Evolutionary conservation across 306 rosid species (phyloP), one percentile per base, ranked within the genome.

Genomic region (Lupinus albus): DNA sequence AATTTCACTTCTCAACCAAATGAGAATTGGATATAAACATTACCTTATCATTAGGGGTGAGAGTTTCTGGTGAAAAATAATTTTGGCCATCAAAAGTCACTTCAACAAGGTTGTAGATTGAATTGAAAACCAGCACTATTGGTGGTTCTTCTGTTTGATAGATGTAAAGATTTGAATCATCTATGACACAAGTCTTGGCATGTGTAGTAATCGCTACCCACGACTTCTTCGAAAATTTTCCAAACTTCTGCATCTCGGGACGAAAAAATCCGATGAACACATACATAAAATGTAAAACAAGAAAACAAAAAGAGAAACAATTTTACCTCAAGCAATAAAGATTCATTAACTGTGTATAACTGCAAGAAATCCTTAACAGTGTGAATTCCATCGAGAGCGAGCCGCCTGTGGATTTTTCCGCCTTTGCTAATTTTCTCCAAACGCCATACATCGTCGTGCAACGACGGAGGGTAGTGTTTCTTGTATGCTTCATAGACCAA

Each of bases 391-490:
- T 1, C 1, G 0, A 1, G 0, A 41, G 63, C 20, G n/a, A 90
- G 80, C 47, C 61, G 67, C 59, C 21, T 55, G 57, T 75, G 84
- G 57, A 51, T 9, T 21, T 8, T 5, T 4, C 96, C 95, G 1
- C 64, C 79, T 68, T 76, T 82, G 1, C 82, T 75, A 32, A 90
- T 85, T 61, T n/a, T 77, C 76, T 52, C 68, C 83, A 90, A 25
- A 39, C 95, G 89, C 89, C 88, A 90, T 16, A 84, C 2, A 15
- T 83, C 80, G 36, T 89, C 96, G 0, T 62, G 16, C 80, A 82
- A 76, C 11, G 0, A 21, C 28, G 96, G 95, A 55, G 89, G 91
- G 68, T 64, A 12, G 65, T 82, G 88, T 18, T 90, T 90, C 83
- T 56, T 68, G 65, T 84, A 76, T 28, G 28, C 96, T 90, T 80